Evolutionary conservation across 1,139 yeast species (phyloP), one percentile per base, ranked within the genome.

Genomic region (Magnusiomyces paraingens): DNA sequence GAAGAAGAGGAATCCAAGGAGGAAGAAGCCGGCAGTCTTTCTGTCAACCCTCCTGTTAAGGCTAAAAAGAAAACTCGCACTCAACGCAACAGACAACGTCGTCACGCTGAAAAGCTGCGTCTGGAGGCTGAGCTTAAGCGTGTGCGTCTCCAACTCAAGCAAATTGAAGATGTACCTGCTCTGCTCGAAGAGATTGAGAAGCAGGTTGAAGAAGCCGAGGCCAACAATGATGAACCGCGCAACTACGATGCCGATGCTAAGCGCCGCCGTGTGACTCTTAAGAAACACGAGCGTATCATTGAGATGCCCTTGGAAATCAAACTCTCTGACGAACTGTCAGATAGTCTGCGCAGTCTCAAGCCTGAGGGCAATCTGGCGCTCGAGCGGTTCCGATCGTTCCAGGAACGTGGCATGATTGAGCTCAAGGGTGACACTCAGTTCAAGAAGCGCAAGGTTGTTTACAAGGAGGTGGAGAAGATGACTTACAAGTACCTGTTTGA

Each of bases 291-390:
- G 66, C 75, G 77, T 45, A 74, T 81, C 26, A 70, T 81, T 56
- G 84, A 83, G 53, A 79, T 79, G 45, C 84, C 86, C 36, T 70
- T 93, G 55, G 98, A 93, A 65, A 85, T 93, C 45, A 93, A 93
- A 70, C 78, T 94, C 54, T 82, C 95, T 17, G 93, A 89, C 66
- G 99, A 93, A 70, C 77, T 94, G 59, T 82, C 86, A 35, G 94
- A 87, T 62, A 87, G 95, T 32, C 75, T 94, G 66, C 81, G 96
- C 68, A 80, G 84, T 61, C 74, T 93, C 66, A 86, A 81, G 67
- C 95, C 98, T 0, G 99, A 94, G 73, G 99, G 99, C 21, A 88
- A 86, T 66, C 73, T 89, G 57, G 75, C 89, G 51, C 83, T 85
- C 62, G 97, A 91, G 65, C 83, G 89, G 59, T 84, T 93, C 83